phyloP scores from a whole-genome alignment of 1,284 basidiomycete species.

The Pholiota adiposa region DNA sequence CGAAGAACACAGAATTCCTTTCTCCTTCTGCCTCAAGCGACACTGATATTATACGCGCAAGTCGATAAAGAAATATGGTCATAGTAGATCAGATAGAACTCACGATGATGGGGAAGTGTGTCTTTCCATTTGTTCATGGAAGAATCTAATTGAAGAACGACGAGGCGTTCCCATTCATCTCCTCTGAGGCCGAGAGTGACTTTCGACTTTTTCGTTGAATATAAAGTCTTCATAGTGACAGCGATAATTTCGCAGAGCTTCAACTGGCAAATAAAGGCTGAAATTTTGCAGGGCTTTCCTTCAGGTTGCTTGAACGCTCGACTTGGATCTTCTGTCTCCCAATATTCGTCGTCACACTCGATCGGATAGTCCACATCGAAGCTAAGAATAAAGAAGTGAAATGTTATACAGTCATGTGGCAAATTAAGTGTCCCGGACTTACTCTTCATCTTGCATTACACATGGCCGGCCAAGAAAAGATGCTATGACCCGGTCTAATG shows the following conservation, averaged over 20 bases:
- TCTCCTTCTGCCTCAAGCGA: constrained; percentile 64
- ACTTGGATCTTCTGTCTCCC: constrained; percentile 50
- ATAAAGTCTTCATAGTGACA: constrained; percentile 55
- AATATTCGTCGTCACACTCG: constrained; percentile 73
- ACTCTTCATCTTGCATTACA: constrained; percentile 82
- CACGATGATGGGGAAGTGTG: constrained; percentile 57
- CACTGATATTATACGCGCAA: constrained; percentile 37
- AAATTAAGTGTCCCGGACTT: constrained; percentile 25
- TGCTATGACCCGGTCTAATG: constrained; percentile 62
- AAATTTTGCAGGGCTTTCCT: constrained; percentile 47
- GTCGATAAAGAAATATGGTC: not conserved
- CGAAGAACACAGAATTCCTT: constrained; percentile 48
- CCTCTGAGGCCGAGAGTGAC: constrained; percentile 54
- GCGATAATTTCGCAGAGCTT: constrained; percentile 63
- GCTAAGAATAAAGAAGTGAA: constrained; percentile 33
- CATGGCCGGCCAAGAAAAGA: constrained; percentile 74
- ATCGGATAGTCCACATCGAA: constrained; percentile 71
- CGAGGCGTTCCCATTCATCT: constrained; percentile 49
- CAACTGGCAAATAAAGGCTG: constrained; percentile 55
- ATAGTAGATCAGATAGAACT: constrained; percentile 21
- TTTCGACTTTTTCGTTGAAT: constrained; percentile 54
- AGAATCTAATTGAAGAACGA: constrained; percentile 67
- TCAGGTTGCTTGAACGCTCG: constrained; percentile 52
- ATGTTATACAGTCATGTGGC: not conserved
- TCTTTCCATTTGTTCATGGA: constrained; percentile 69